These are phyloP conservation scores for Beauveria brongniartii DNA, from an alignment of 2,329 filamentous ascomycete genomes.

Conservation along the genomic window DNA sequence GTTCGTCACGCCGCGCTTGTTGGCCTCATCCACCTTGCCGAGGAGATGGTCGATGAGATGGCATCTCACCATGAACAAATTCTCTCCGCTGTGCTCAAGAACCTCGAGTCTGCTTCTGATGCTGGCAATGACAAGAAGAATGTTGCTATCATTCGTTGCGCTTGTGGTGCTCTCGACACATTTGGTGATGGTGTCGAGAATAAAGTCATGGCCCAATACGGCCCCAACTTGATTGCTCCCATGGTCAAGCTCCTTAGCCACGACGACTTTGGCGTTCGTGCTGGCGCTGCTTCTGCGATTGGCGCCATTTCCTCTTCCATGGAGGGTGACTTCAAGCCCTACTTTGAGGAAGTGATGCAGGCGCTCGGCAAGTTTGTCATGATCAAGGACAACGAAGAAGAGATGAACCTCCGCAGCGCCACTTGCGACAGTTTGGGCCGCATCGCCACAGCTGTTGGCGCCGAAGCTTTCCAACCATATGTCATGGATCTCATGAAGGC, in stretches of 20 bases:
- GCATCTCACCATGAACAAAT: slow-evolving; percentile 76
- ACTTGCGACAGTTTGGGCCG: slow-evolving; percentile 91
- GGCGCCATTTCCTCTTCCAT: slow-evolving; percentile 85
- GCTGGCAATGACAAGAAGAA: slow-evolving; percentile 65
- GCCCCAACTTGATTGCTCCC: slow-evolving; percentile 72
- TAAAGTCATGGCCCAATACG: slow-evolving; percentile 69
- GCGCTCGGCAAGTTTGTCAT: slow-evolving; percentile 76
- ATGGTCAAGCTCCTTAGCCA: slow-evolving; percentile 79
- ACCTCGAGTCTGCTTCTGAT: slow-evolving; percentile 73
- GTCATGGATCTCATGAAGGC: slow-evolving; percentile 85
- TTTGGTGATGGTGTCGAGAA: slow-evolving; percentile 81
- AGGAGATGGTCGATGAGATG: slow-evolving; percentile 88
- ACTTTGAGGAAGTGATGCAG: slow-evolving; percentile 84
- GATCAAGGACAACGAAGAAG: slow-evolving; percentile 83
- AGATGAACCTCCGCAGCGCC: slow-evolving; percentile 80
- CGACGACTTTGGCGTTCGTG: slow-evolving; percentile 82
- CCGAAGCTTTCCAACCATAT: slow-evolving; percentile 81
- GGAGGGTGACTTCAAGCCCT: slow-evolving; percentile 77
- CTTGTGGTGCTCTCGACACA: slow-evolving; percentile 84
- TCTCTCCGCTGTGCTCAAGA: slow-evolving; percentile 77
- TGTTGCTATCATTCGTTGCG: slow-evolving; percentile 78
- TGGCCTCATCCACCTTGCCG: slow-evolving; percentile 80
- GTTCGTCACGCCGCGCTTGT: slow-evolving; percentile 85
- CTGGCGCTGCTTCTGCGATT: slow-evolving; percentile 77
- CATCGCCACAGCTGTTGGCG: slow-evolving; percentile 81